Percentiles rank a stretch among this genome's conserved stretches.
Conservation (phyloP, 306 rosid genomes). For the Heteromeles arbutifolia region DNA sequence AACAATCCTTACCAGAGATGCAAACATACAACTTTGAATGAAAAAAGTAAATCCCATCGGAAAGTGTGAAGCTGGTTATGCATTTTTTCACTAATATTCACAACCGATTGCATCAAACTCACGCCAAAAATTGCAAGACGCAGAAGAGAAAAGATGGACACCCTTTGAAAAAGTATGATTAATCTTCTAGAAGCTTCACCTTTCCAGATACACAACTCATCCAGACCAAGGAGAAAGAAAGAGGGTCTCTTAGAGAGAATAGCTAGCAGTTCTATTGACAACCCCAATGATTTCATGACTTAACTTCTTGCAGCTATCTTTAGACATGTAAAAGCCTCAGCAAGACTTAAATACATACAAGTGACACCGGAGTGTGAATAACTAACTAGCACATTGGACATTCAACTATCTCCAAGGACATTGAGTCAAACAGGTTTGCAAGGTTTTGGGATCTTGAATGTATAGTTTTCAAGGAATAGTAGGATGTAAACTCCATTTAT, state of each 20-base stretch:
- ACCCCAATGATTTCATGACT: background rate
- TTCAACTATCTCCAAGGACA: background rate
- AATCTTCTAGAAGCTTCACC: background rate
- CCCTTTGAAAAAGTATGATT: background rate
- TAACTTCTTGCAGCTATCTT: background rate
- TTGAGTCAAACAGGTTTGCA: background rate
- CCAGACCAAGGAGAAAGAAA: background rate
- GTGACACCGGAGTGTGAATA: background rate
- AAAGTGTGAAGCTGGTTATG: background rate
- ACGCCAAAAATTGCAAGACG: background rate
- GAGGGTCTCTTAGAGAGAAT: background rate
- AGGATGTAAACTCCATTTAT: slow-evolving; percentile 4
- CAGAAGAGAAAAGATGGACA: background rate
- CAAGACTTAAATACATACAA: background rate
- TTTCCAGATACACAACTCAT: background rate
- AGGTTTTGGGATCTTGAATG: background rate
- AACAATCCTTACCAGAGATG: background rate
- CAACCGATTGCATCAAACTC: background rate
- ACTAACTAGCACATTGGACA: background rate
- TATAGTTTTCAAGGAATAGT: slow-evolving; percentile 2
- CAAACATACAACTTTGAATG: background rate
- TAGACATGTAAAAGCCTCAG: background rate
- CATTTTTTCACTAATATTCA: background rate
- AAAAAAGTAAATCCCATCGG: background rate
- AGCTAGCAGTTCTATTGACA: background rate